Conservation (phyloP, 2,329 filamentous ascomycete genomes). For the Penicillium sp. region DNA sequence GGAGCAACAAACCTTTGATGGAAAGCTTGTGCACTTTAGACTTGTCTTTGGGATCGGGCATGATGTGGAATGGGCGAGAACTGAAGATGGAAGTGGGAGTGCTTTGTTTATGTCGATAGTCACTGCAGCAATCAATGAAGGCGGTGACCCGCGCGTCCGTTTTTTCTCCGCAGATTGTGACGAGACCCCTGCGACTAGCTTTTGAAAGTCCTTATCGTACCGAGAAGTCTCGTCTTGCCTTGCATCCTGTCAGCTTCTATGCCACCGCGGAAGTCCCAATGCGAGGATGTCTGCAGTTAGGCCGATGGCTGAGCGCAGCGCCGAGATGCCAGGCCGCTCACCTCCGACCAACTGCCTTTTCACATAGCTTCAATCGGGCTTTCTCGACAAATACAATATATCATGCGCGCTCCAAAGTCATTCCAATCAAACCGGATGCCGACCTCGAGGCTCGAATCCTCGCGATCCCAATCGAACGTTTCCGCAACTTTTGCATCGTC, state of each 20-base stretch:
- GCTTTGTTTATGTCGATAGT: conserved; percentile 42
- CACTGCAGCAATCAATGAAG: conserved; percentile 35
- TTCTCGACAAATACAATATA: conserved; percentile 34
- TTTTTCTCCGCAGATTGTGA: conserved; percentile 36
- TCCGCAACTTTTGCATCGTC: conserved; percentile 96
- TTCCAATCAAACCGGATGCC: conserved; percentile 33
- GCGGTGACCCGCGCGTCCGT: conserved; percentile 22
- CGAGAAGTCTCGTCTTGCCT: conserved; percentile 3
- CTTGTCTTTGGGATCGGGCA: conserved; percentile 61
- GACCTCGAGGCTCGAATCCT: conserved; percentile 60
- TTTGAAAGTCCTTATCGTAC: background rate
- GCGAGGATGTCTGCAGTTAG: conserved; percentile 51
- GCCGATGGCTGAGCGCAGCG: conserved; percentile 48
- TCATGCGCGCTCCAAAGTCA: conserved; percentile 21
- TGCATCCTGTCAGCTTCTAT: conserved; percentile 24
- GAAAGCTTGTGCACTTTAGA: conserved; percentile 95
- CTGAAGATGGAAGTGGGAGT: conserved; percentile 2
- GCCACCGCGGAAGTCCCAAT: conserved; percentile 42
- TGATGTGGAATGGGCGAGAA: conserved; percentile 21
- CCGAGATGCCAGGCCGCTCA: conserved; percentile 33
- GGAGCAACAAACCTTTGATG: conserved; percentile 41
- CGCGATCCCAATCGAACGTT: conserved; percentile 54
- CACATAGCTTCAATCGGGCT: conserved; percentile 25
- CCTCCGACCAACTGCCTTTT: conserved; percentile 29
- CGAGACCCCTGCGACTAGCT: background rate